These are phyloP conservation scores for Penicillium polonicum DNA, from an alignment of 2,329 filamentous ascomycete genomes.

Conservation along the genomic window DNA sequence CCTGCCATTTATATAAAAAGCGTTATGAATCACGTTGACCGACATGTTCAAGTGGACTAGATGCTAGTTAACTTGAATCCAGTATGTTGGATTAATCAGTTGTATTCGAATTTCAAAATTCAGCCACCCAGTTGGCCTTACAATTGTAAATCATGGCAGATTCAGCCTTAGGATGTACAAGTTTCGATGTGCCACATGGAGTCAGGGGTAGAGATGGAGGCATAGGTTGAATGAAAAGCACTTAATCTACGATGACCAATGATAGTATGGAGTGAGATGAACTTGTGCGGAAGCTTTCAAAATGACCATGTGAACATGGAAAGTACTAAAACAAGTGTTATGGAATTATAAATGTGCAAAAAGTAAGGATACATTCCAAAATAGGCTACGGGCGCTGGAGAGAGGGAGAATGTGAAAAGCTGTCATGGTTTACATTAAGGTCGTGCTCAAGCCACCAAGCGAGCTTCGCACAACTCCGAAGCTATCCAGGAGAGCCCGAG, in stretches of 20 bases:
- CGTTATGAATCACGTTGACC: neutral
- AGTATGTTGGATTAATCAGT: neutral
- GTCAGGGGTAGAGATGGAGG: neutral
- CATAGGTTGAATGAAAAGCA: no score
- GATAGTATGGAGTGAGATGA: neutral
- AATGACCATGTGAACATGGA: neutral
- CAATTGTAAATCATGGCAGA: neutral
- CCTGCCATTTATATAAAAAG: neutral
- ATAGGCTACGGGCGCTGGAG: constrained; percentile 23
- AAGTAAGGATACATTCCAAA: constrained; percentile 20
- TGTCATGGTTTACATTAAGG: constrained; percentile 33
- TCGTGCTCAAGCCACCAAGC: constrained; percentile 31
- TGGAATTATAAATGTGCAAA: neutral
- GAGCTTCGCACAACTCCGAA: constrained; percentile 30
- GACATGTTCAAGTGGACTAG: neutral
- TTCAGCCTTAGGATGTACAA: constrained; percentile 3
- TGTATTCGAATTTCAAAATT: neutral
- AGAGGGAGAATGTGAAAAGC: constrained; percentile 24
- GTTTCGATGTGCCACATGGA: neutral
- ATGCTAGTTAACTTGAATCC: neutral
- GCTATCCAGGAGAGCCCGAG: constrained; percentile 30
- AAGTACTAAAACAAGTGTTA: neutral
- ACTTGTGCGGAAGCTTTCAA: neutral
- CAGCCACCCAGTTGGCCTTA: neutral
- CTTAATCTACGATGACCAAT: no score